Conservation (phyloP, 371 early-diverging fungal species). For the Rhizopus sp. region DNA sequence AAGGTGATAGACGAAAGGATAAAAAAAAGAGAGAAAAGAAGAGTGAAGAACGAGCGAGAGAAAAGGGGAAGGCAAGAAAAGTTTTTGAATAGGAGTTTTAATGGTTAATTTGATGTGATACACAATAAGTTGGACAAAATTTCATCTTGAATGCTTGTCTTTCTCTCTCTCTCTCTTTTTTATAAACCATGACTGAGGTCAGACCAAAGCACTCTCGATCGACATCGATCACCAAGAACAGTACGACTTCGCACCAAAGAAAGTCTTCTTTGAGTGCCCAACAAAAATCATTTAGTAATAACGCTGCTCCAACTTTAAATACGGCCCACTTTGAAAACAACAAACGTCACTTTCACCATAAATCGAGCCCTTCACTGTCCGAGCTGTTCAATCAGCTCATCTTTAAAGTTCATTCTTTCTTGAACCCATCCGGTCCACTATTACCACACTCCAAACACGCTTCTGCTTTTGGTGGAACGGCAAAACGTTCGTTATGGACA, state of each 20-base stretch:
- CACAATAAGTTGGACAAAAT: background rate
- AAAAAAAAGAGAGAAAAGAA: background rate
- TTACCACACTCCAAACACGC: slow-evolving; percentile 47
- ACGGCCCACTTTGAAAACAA: slow-evolving; percentile 7
- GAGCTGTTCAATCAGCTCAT: slow-evolving; percentile 14
- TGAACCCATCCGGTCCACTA: slow-evolving; percentile 35
- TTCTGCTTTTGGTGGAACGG: slow-evolving; percentile 44
- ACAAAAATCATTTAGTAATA: slow-evolving; percentile 14
- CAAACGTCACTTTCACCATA: slow-evolving; percentile 6
- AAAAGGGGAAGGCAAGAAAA: background rate
- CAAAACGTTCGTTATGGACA: slow-evolving; percentile 19
- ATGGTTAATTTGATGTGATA: background rate
- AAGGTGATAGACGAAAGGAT: background rate
- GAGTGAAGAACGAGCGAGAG: slow-evolving; percentile 2
- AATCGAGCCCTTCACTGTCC: slow-evolving; percentile 1
- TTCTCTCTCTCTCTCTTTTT: slow-evolving; percentile 1
- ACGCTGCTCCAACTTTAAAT: slow-evolving; percentile 8
- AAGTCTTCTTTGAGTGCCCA: slow-evolving; percentile 22
- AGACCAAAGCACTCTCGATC: slow-evolving; percentile 31
- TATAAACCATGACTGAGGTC: slow-evolving; percentile 16
- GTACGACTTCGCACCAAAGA: slow-evolving; percentile 29
- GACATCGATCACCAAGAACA: slow-evolving; percentile 27
- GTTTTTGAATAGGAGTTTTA: slow-evolving; percentile 2
- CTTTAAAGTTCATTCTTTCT: slow-evolving; percentile 19
- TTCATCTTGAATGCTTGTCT: slow-evolving; percentile 6